phyloP scores from a whole-genome alignment of 352 stramenopile genomes.

The Sclerospora graminicola region DNA sequence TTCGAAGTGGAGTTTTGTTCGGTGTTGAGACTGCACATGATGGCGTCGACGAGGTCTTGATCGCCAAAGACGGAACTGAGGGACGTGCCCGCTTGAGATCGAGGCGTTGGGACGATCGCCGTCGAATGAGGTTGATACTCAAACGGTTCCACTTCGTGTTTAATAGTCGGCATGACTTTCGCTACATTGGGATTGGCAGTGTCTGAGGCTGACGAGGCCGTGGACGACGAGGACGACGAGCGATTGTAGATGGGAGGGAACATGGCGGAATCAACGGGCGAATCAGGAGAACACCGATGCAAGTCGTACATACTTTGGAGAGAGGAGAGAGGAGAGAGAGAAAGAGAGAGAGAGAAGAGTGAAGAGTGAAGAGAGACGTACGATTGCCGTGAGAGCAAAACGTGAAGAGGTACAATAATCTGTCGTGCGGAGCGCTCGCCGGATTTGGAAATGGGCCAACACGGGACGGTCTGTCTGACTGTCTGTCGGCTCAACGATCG shows the following conservation, averaged over 20 bases:
- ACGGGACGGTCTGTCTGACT: not conserved
- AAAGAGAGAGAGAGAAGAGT: not conserved
- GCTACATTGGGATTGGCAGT: not conserved
- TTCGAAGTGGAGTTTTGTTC: slow-evolving; percentile 15
- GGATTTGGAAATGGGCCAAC: slow-evolving; percentile 29
- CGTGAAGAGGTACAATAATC: slow-evolving; percentile 25
- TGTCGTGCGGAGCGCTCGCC: slow-evolving; percentile 28
- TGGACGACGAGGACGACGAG: slow-evolving; percentile 23
- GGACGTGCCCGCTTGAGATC: slow-evolving; percentile 25
- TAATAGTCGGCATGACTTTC: slow-evolving; percentile 17
- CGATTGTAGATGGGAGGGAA: slow-evolving; percentile 50
- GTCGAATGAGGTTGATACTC: slow-evolving; percentile 29
- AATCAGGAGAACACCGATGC: slow-evolving; percentile 29
- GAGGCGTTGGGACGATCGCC: slow-evolving; percentile 6
- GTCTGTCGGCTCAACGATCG: not conserved
- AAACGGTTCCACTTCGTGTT: slow-evolving; percentile 55
- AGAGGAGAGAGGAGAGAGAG: not conserved
- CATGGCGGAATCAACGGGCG: slow-evolving; percentile 66
- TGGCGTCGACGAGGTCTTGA: slow-evolving; percentile 66
- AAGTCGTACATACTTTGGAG: slow-evolving; percentile 23
- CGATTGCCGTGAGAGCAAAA: slow-evolving; percentile 29
- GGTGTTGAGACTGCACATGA: slow-evolving; percentile 62
- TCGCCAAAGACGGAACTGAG: slow-evolving; percentile 72
- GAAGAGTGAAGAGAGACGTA: slow-evolving; percentile 7
- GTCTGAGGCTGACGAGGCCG: too few species aligned